A percentile compares a stretch with the other conserved stretches of the same genome.
Conservation (phyloP, 2,329 filamentous ascomycete species). For the Phaeosphaeriaceae sp. region DNA sequence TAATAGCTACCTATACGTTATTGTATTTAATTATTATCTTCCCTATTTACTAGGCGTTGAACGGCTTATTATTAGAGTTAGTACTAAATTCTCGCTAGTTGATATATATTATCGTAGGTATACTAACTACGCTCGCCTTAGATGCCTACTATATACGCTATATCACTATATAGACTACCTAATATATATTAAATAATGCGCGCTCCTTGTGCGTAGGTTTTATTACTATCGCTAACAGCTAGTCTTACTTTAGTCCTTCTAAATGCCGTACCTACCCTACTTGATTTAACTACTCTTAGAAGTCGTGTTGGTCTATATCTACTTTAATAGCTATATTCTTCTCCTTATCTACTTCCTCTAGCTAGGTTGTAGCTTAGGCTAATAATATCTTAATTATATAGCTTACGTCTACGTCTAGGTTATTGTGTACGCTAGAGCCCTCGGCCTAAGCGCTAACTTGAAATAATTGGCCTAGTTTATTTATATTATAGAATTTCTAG, state of each 20-base stretch:
- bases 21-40: no score
- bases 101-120: no score
- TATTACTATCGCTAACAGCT: slow-evolving; percentile 2
- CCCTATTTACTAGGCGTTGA: no score
- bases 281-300: slow-evolving; percentile 1
- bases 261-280: slow-evolving; percentile 6
- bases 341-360: not conserved
- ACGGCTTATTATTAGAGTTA: no score
- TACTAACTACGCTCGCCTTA: no score
- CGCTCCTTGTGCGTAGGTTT: slow-evolving; percentile 2
- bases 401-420: not conserved
- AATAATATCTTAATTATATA: slow-evolving; percentile 1
- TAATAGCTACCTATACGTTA: no score
- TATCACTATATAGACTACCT: no score
- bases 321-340: not conserved
- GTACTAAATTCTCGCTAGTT: no score
- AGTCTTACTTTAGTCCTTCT: slow-evolving; percentile 6
- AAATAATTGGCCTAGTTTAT: slow-evolving; percentile 1
- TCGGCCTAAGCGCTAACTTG: not conserved
- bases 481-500: slow-evolving; percentile 4
- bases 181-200: slow-evolving; percentile 5
- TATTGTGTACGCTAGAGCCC: not conserved
- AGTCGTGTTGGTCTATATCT: slow-evolving; percentile 1
- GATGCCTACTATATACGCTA: no score
- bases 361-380: not conserved